Base-by-base conservation (phyloP, 257 asterid genomes). In the Asclepias syriaca region DNA sequence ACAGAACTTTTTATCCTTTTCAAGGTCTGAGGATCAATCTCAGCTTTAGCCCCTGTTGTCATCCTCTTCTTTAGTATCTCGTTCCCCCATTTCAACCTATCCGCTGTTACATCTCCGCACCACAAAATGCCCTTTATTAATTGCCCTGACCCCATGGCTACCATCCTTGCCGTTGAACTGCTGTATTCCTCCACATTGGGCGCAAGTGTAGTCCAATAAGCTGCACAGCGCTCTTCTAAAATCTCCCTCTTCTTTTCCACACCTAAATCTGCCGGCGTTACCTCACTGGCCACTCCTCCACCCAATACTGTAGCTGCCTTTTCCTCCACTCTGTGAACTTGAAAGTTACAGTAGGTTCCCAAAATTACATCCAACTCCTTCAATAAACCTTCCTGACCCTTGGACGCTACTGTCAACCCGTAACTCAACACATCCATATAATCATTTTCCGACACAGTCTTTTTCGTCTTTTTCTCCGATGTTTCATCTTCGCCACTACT, bases 161-260 rank as follows among this genome's bases (percentile, higher is more conserved):
- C 86, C 78, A 95, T 79, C 86, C 80, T 86, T n/a, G 98, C 96
- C 0, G 98, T 98, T 0, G 82, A 82, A 19, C 96, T 88, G 67
- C 99, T 91, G 51, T 95, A 95, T 60, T 95, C 99, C 81, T 95
- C 99, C 73, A 95, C 99, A 74, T 95, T 95, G 6, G 99, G 99
- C 5, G 99, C 99, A 70, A 95, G 72, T 0, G 98, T 86, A 2
- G 99, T 95, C 99, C 99, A 95, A 73, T 95, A 95, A 4, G 93
- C 98, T 4, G 95, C 88, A 54, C 98, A 95, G 57, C 88, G 83
- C 75, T 95, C 95, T 81, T 93, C 92, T 71, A 93, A 78, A 60
- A 72, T 81, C 70, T 85, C 89, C 88, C 81, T 89, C 89, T 87
- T 88, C 84, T 85, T 84, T 84, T 77, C 93, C 27, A 68, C 75